A percentile compares a stretch with the other conserved stretches of the same genome.
These are phyloP conservation scores for Aspergillus heteromorphus DNA, from an alignment of 495 filamentous ascomycete species.

Conservation along the genomic window DNA sequence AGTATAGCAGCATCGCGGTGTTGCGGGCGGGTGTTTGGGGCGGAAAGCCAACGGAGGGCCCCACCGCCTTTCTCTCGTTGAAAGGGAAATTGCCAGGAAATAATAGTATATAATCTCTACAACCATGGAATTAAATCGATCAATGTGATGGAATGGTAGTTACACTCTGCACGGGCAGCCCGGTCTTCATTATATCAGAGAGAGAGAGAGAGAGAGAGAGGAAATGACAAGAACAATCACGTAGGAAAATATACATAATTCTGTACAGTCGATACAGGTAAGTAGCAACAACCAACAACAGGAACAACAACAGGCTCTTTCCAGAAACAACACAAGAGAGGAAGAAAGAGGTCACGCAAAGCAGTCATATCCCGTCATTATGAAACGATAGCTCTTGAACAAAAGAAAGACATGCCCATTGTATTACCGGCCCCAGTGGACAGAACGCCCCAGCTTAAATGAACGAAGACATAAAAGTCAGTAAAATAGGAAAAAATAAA, in stretches of 20 bases:
- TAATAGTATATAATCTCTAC: no score
- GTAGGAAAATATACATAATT: background rate
- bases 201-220: background rate
- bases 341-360: conserved; percentile 3
- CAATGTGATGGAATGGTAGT: no score
- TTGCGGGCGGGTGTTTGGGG: background rate
- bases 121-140: no score
- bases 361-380: conserved; percentile 41
- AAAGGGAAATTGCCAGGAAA: no score
- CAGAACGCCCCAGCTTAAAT: conserved; percentile 22
- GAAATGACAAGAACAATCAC: background rate
- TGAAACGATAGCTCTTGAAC: conserved; percentile 17
- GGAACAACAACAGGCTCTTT: background rate
- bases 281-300: no score
- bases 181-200: background rate
- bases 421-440: conserved; percentile 19
- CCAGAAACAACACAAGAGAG: background rate
- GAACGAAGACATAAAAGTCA: conserved; percentile 14
- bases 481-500: no score
- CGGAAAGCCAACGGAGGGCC: background rate
- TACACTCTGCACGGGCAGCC: no score
- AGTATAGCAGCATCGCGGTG: background rate
- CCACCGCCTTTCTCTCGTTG: conserved; percentile 14
- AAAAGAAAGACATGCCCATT: conserved; percentile 17
- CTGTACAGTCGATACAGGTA: no score